Evolutionary conservation across 371 early-diverging fungal species (phyloP).

Genomic region (Sporodiniella umbellata): DNA sequence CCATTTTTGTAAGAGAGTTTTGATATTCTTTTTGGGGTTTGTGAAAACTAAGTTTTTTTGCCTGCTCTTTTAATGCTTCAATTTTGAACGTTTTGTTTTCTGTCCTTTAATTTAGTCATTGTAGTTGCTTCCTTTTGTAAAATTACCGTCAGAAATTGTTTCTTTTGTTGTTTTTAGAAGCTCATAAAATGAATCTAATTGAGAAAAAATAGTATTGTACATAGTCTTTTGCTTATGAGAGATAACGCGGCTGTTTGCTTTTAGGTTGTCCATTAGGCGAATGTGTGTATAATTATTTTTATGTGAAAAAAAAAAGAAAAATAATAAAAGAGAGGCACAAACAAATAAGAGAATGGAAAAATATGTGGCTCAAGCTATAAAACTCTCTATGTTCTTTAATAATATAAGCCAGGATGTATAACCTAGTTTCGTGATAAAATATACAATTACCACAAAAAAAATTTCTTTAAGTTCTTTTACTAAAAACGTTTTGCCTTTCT

Average conservation of each 20-base stretch:
- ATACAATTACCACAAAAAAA: too few species aligned
- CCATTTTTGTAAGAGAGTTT: constrained; percentile 58
- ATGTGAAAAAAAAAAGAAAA: too few species aligned
- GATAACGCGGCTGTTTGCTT: constrained; percentile 16
- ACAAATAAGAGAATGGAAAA: too few species aligned
- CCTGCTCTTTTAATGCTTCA: constrained; percentile 15
- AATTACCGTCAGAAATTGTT: constrained; percentile 23
- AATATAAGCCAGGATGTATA: too few species aligned
- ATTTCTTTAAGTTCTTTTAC: too few species aligned
- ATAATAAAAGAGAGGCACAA: too few species aligned
- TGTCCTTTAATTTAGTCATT: background rate
- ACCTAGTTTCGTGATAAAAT: too few species aligned
- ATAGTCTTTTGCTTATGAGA: constrained; percentile 13
- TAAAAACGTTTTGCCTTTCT: too few species aligned
- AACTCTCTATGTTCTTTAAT: too few species aligned
- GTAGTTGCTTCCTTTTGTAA: background rate
- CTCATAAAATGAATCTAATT: constrained; percentile 11
- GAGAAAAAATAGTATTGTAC: constrained; percentile 18
- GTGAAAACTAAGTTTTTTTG: constrained; percentile 26
- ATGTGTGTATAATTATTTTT: background rate
- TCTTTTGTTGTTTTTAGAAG: constrained; percentile 22
- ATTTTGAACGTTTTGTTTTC: background rate
- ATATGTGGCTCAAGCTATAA: too few species aligned
- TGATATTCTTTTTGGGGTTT: constrained; percentile 73
- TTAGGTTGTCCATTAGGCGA: constrained; percentile 18